Evolutionary conservation across 257 asterid species (phyloP).

Genomic region (Knoxia roxburghii): DNA sequence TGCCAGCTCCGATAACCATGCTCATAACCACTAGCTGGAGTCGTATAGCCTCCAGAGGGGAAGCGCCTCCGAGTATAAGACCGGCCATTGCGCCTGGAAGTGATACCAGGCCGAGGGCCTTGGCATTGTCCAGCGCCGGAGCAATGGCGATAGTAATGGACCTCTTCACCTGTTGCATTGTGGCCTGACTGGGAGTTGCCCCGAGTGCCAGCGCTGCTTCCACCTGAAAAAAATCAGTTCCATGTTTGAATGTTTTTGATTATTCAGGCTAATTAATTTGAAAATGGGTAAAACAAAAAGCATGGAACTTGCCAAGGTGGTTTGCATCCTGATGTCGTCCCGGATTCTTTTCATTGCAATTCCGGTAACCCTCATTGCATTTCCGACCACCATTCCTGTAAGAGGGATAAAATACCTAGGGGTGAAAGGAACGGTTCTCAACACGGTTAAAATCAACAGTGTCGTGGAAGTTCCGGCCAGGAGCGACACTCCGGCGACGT

Average conservation of each 20-base stretch:
- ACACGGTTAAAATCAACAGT: constrained; percentile 43
- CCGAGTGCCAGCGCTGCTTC: constrained; percentile 90
- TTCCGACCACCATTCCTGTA: constrained; percentile 93
- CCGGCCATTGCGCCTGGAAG: constrained; percentile 96
- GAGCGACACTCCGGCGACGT: constrained; percentile 70
- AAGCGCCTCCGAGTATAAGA: constrained; percentile 91
- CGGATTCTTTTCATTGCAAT: constrained; percentile 86
- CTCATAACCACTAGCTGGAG: constrained; percentile 81
- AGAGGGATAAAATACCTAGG: constrained; percentile 79
- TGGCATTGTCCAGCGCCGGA: constrained; percentile 83
- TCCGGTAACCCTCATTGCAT: constrained; percentile 86
- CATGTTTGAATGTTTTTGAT: no score
- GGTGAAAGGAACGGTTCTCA: constrained; percentile 73
- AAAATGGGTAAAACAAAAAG: no score
- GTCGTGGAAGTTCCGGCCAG: constrained; percentile 64
- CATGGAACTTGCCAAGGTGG: constrained; percentile 27
- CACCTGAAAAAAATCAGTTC: constrained; percentile 34
- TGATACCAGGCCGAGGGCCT: constrained; percentile 75
- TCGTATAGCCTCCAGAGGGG: constrained; percentile 85
- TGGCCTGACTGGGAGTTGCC: constrained; percentile 89
- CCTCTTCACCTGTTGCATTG: constrained; percentile 68
- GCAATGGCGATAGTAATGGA: constrained; percentile 70
- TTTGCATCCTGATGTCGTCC: constrained; percentile 78
- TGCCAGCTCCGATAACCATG: constrained; percentile 80
- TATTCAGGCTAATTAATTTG: no score